Base-by-base conservation (phyloP, 1,284 basidiomycete species). In the Cryptococcus jaspeensis region DNA sequence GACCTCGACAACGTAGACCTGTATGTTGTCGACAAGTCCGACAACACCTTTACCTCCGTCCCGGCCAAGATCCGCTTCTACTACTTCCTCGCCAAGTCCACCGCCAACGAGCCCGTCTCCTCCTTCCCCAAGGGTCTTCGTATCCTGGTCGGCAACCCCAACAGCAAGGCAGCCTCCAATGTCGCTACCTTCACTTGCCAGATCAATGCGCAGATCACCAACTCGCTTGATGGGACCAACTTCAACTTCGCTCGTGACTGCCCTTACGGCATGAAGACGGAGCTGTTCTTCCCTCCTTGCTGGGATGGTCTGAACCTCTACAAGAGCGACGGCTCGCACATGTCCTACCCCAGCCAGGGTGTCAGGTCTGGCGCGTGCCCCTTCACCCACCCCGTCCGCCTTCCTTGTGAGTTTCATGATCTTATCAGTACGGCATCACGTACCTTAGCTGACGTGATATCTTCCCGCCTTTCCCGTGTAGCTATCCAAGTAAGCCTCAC, bases 251-350 rank as follows among this genome's bases (percentile, higher is more conserved):
- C 58, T 13, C 28, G 44, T 6, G 52, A 56, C 36, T 71, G 69
- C 50, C 62, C 64, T 1, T 62, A 60, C 15, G 65, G 67, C 20
- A 47, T 73, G 48, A 65, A 63, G 58, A 59, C 52, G 9, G 61
- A 66, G 25, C 15, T 65, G 5, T 52, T 43, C 28, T 69, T 71
- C 53, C 70, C 69, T 9, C 51, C 55, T 1, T 72, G 72, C 54
- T 72, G 68, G 68, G 64, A 74, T 49, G 70, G 70, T 25, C 41
- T 56, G 18, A 63, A 69, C 48, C 54, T 70, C 3, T 72, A 65
- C 55, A 49, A 47, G 36, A 32, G 52, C 1, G 65, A 71, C 41
- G 49, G 40, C 6, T 60, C 61, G 0, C 70, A 74, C 61, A 63
- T 74, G 58, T 20, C 60, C 7, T 70, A 65, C 53, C 66, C 68